These are phyloP conservation scores for Xylaria sp. DNA, from an alignment of 2,329 filamentous ascomycete genomes.

Conservation along the genomic window DNA sequence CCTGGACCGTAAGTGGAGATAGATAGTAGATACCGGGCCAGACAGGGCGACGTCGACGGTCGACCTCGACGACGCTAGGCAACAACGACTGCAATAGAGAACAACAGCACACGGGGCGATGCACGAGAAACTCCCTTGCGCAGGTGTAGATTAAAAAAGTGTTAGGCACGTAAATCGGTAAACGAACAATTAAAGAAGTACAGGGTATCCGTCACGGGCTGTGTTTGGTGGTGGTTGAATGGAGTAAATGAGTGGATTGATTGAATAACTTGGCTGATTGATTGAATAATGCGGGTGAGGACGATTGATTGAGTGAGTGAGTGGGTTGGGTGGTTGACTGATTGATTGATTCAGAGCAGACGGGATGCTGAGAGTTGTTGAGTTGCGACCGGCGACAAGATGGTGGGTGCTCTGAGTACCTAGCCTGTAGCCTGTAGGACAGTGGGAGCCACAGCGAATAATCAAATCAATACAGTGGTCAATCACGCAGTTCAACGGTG, in stretches of 20 bases:
- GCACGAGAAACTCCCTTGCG: constrained; percentile 19
- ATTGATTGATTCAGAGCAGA: constrained; percentile 6
- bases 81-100: background rate
- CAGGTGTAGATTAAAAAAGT: constrained; percentile 21
- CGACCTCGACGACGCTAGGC: constrained; percentile 1
- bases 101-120: constrained; percentile 11
- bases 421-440: background rate
- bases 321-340: constrained; percentile 4
- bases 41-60: background rate
- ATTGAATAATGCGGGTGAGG: no score
- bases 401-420: background rate
- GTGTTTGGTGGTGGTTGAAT: constrained; percentile 1
- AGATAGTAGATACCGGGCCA: background rate
- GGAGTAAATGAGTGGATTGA: constrained; percentile 9
- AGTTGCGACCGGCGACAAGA: constrained; percentile 26
- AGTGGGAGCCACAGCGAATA: constrained; percentile 13
- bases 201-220: constrained; percentile 4
- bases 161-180: constrained; percentile 8
- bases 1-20: no score
- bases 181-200: constrained; percentile 18
- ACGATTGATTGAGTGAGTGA: no score
- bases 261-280: constrained; percentile 4
- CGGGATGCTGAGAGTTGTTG: background rate
- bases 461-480: constrained; percentile 21
- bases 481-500: constrained; percentile 21